Evolutionary conservation across 148 eudicot genomes (phyloP).

Genomic region (Rhododendron mucronatum): DNA sequence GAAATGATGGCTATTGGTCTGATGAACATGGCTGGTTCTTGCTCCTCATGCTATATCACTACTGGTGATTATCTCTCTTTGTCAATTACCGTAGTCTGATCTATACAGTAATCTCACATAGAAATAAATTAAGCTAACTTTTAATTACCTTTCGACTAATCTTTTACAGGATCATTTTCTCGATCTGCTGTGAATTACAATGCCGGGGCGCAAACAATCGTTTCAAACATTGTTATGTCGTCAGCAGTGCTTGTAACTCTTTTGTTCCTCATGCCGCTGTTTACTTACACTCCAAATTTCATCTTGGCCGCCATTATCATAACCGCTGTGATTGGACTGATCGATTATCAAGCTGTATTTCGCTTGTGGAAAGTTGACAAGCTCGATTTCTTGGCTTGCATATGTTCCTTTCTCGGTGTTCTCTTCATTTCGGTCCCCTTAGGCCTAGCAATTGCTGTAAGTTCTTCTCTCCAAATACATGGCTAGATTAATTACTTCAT

Average conservation of each 20-base stretch:
- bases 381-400: constrained; percentile 72
- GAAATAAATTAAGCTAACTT: neutral
- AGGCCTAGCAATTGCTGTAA: constrained; percentile 89
- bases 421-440: constrained; percentile 82
- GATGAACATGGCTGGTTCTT: constrained; percentile 96
- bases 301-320: constrained; percentile 77
- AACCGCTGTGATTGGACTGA: constrained; percentile 80
- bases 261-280: constrained; percentile 75
- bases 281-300: constrained; percentile 68
- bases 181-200: constrained; percentile 92
- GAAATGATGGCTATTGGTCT: constrained; percentile 98
- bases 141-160: neutral
- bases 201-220: constrained; percentile 79
- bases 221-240: constrained; percentile 89
- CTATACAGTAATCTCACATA: neutral
- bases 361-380: constrained; percentile 78
- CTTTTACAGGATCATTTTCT: constrained; percentile 77
- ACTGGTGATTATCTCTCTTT: constrained; percentile 43
- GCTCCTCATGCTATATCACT: constrained; percentile 88
- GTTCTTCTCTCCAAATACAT: constrained; percentile 8
- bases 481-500: neutral
- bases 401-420: constrained; percentile 81
- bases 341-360: constrained; percentile 64
- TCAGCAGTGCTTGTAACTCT: constrained; percentile 67
- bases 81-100: neutral